Conservation (phyloP, 2,329 filamentous ascomycete species). For the Cryphonectria japonica region DNA sequence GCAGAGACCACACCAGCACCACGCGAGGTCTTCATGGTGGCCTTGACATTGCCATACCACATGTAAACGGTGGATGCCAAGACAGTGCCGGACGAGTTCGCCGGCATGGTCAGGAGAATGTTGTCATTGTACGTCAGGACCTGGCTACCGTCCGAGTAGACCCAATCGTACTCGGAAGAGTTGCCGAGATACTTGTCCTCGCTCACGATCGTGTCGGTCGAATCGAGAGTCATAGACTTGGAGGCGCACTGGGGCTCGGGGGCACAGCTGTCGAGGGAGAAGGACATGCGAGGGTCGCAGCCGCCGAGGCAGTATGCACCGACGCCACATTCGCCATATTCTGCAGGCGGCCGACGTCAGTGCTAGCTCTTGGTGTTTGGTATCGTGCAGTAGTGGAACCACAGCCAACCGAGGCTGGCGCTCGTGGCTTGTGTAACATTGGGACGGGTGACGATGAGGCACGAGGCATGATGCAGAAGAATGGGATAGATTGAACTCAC, state of each 20-base stretch:
- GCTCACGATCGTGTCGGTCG: conserved; percentile 68
- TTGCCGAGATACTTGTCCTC: conserved; percentile 89
- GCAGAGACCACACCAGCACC: conserved; percentile 92
- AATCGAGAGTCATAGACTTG: conserved; percentile 73
- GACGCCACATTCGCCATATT: conserved; percentile 90
- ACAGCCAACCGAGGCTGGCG: background rate
- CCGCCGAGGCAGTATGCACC: conserved; percentile 96
- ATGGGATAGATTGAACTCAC: conserved; percentile 54
- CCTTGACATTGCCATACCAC: conserved; percentile 95
- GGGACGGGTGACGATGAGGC: background rate
- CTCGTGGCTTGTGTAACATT: background rate
- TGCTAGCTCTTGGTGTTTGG: conserved; percentile 9
- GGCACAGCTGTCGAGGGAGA: conserved; percentile 80
- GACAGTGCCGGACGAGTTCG: conserved; percentile 83
- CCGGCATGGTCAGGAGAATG: conserved; percentile 86
- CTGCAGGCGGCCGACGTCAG: conserved; percentile 49
- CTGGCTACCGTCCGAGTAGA: conserved; percentile 77
- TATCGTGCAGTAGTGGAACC: conserved; percentile 4
- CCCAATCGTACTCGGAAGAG: conserved; percentile 80
- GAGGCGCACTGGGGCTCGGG: conserved; percentile 82
- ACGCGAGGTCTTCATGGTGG: conserved; percentile 80
- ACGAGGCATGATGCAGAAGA: background rate
- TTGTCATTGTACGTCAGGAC: conserved; percentile 61
- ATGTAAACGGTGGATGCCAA: conserved; percentile 84
- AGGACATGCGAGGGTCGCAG: conserved; percentile 87